Base-by-base conservation (phyloP, 306 rosid genomes). In the Myrica gale region DNA sequence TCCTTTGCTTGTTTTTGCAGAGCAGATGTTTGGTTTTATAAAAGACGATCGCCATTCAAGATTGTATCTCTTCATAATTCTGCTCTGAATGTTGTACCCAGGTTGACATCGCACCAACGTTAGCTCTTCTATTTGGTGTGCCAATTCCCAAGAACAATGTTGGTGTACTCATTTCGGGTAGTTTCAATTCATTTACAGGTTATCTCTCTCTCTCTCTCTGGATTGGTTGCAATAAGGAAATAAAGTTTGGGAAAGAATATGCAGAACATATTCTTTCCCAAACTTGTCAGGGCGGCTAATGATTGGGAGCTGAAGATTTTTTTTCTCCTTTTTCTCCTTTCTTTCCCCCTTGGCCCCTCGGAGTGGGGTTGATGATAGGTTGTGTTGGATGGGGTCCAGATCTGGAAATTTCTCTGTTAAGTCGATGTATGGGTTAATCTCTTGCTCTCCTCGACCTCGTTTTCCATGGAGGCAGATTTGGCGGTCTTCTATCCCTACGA, bases 111-210 rank as follows among this genome's bases (percentile, higher is more conserved):
- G 90, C 88, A 44, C 89, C 98, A 66, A 94, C 96, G 60, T 75
- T 94, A 80, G 93, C 97, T 78, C 89, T 90, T 79, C 88, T 94
- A 61, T 87, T 90, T 82, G 93, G 98, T 19, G 91, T 91, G 73
- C 98, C 98, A 73, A 90, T 91, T 82, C 98, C 97, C n/a, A 90
- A 84, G 79, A 94, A 94, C 87, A 94, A 81, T 77, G 88, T 91
- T 54, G 98, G 98, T 74, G 73, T 94, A 78, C 78, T 90, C 81
- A 84, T 94, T 80, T 84, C 86, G 16, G 85, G 81, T 81, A 71
- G 69, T 73, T 58, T 89, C 48, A 85, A 80, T 83, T 82, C 88
- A 78, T 72, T 88, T 74, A 78, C 90, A 53, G 91, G 98, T 88
- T 80, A 44, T 76, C 62, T 80, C 77, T 76, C 73, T 71, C 78